Evolutionary conservation across 805 yeast genomes (phyloP).

Genomic region (Kodamaea fukazawae): DNA sequence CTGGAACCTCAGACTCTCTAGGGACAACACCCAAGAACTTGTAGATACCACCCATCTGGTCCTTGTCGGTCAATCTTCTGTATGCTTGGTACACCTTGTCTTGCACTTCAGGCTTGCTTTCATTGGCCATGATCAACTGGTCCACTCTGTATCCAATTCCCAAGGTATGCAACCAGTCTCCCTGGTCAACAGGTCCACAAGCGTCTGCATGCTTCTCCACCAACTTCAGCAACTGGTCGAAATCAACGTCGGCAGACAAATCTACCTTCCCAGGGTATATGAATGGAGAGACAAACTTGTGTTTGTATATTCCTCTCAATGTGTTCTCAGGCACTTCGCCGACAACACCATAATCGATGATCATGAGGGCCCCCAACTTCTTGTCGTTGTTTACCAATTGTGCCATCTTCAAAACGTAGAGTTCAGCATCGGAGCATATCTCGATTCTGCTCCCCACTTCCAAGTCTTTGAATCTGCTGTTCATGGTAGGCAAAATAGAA

Average conservation of each 20-base stretch:
- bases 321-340: slow-evolving; percentile 65
- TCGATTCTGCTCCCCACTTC: slow-evolving; percentile 62
- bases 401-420: slow-evolving; percentile 53
- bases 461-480: slow-evolving; percentile 49
- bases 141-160: slow-evolving; percentile 73
- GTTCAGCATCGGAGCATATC: slow-evolving; percentile 70
- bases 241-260: slow-evolving; percentile 81
- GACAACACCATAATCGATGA: slow-evolving; percentile 76
- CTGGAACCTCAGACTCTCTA: slow-evolving; percentile 38
- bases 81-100: slow-evolving; percentile 57
- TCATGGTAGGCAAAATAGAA: slow-evolving; percentile 52
- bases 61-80: slow-evolving; percentile 59
- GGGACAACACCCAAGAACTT: slow-evolving; percentile 68
- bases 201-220: slow-evolving; percentile 20
- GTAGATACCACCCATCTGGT: slow-evolving; percentile 74
- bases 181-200: slow-evolving; percentile 69
- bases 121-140: slow-evolving; percentile 48
- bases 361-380: slow-evolving; percentile 59
- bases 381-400: slow-evolving; percentile 40
- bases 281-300: slow-evolving; percentile 73
- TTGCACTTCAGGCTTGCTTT: slow-evolving; percentile 41
- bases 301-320: slow-evolving; percentile 69
- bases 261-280: slow-evolving; percentile 77
- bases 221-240: slow-evolving; percentile 48
- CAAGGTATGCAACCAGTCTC: slow-evolving; percentile 72